phyloP scores from a whole-genome alignment of 2,329 filamentous ascomycete species.

The Botryotinia convoluta region DNA sequence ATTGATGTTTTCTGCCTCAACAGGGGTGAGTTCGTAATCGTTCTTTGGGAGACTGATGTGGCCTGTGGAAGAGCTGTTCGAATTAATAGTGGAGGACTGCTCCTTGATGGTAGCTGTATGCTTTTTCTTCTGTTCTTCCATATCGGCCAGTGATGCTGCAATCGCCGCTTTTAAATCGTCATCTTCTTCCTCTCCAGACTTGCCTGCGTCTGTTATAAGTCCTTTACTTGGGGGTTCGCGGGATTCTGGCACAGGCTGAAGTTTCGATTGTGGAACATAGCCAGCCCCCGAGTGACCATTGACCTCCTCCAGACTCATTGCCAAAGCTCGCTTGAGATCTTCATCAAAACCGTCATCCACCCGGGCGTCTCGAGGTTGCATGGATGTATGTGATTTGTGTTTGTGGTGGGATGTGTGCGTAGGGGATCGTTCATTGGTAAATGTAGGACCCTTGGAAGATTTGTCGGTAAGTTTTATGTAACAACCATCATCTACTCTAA shows the following conservation, averaged over 20 bases:
- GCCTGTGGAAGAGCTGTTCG: constrained; percentile 46
- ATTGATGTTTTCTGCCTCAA: constrained; percentile 97
- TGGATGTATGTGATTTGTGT: constrained; percentile 61
- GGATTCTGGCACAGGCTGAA: constrained; percentile 38
- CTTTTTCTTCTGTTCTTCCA: constrained; percentile 96
- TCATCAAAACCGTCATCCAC: constrained; percentile 92
- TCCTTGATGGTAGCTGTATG: constrained; percentile 82
- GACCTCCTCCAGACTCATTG: constrained; percentile 96
- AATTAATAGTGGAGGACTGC: constrained; percentile 59
- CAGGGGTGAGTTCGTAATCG: constrained; percentile 88
- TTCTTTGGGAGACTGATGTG: constrained; percentile 71
- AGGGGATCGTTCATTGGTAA: constrained; percentile 45
- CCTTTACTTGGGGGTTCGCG: constrained; percentile 31
- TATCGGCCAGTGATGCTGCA: constrained; percentile 88
- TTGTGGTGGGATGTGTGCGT: constrained; percentile 52
- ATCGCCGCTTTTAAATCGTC: constrained; percentile 92
- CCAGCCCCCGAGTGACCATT: constrained; percentile 68
- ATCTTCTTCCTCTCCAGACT: constrained; percentile 78
- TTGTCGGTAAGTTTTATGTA: constrained; percentile 85
- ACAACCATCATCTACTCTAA: constrained; percentile 94
- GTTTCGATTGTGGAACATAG: constrained; percentile 65
- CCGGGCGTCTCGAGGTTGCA: constrained; percentile 88
- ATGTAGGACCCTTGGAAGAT: constrained; percentile 46
- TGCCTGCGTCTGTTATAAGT: constrained; percentile 41
- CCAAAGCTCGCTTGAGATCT: constrained; percentile 86